These are phyloP conservation scores for Suillus subaureus DNA, from an alignment of 768 basidiomycete genomes.

Conservation along the genomic window DNA sequence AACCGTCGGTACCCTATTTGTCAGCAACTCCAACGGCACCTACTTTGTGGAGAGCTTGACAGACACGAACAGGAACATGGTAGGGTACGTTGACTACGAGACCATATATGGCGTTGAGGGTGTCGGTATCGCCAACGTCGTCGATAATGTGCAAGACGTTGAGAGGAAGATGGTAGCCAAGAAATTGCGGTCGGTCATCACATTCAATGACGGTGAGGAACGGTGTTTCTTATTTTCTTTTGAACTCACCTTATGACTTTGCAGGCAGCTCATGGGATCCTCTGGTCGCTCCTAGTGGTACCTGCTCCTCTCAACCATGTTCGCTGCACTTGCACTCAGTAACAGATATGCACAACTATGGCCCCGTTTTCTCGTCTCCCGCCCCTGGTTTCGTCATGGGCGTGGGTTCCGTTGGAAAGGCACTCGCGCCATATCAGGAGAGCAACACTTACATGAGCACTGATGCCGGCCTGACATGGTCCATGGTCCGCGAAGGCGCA, in stretches of 20 bases:
- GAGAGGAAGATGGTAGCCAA: slow-evolving; percentile 72
- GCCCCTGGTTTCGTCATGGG: slow-evolving; percentile 97
- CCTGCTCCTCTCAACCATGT: slow-evolving; percentile 59
- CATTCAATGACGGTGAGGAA: slow-evolving; percentile 81
- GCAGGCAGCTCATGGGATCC: slow-evolving; percentile 74
- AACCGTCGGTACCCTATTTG: slow-evolving; percentile 87
- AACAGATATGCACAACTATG: slow-evolving; percentile 89
- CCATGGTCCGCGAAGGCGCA: slow-evolving; percentile 70
- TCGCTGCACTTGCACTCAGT: slow-evolving; percentile 93
- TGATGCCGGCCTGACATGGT: slow-evolving; percentile 88
- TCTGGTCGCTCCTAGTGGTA: slow-evolving; percentile 64
- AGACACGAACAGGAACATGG: slow-evolving; percentile 88
- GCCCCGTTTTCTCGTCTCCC: slow-evolving; percentile 91
- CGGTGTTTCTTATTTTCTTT: neutral
- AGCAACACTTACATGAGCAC: slow-evolving; percentile 93
- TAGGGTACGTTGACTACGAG: slow-evolving; percentile 94
- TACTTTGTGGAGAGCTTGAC: slow-evolving; percentile 90
- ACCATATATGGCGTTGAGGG: slow-evolving; percentile 85
- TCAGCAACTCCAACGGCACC: slow-evolving; percentile 95
- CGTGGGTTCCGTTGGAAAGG: slow-evolving; percentile 84
- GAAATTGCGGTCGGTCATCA: slow-evolving; percentile 75
- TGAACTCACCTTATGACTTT: neutral
- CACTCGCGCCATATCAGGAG: slow-evolving; percentile 73
- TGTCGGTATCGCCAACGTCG: slow-evolving; percentile 88
- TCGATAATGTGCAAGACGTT: slow-evolving; percentile 82